phyloP scores from a whole-genome alignment of 2,329 filamentous ascomycete species.

The Hypoxylon sp. region DNA sequence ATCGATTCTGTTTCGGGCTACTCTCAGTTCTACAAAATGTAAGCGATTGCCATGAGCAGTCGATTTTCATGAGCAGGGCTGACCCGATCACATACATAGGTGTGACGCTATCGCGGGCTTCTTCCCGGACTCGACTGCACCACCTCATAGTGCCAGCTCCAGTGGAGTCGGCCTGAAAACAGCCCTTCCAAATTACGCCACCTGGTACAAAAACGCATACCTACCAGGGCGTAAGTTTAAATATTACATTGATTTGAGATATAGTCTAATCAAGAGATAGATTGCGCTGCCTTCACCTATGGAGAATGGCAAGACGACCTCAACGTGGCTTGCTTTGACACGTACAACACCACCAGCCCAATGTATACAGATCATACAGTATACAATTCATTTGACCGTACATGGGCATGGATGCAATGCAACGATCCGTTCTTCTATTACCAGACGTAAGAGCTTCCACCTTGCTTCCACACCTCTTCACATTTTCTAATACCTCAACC shows the following conservation, averaged over 20 bases:
- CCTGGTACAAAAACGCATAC: constrained; percentile 63
- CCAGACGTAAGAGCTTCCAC: constrained; percentile 61
- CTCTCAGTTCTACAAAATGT: constrained; percentile 55
- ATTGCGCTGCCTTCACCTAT: constrained; percentile 65
- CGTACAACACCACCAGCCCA: constrained; percentile 64
- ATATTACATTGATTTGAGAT: neutral
- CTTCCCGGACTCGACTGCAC: constrained; percentile 47
- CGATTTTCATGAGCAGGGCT: constrained; percentile 52
- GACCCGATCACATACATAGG: constrained; percentile 25
- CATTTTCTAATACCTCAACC: constrained; percentile 47
- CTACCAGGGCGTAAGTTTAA: constrained; percentile 63
- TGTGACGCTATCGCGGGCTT: constrained; percentile 56
- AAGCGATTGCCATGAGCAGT: neutral
- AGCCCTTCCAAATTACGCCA: constrained; percentile 68
- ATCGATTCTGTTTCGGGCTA: constrained; percentile 51
- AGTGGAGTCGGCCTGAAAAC: constrained; percentile 68
- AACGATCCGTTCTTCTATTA: constrained; percentile 74
- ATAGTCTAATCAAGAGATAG: constrained; percentile 4
- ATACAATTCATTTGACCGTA: constrained; percentile 63
- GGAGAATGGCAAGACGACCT: constrained; percentile 57
- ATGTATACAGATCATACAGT: constrained; percentile 66
- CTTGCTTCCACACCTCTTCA: neutral
- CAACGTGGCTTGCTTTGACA: constrained; percentile 67
- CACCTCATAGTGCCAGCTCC: constrained; percentile 51
- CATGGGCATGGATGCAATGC: constrained; percentile 74